These are phyloP conservation scores for Saccharomycopsis sp. DNA, from an alignment of 805 yeast species.

Conservation along the genomic window DNA sequence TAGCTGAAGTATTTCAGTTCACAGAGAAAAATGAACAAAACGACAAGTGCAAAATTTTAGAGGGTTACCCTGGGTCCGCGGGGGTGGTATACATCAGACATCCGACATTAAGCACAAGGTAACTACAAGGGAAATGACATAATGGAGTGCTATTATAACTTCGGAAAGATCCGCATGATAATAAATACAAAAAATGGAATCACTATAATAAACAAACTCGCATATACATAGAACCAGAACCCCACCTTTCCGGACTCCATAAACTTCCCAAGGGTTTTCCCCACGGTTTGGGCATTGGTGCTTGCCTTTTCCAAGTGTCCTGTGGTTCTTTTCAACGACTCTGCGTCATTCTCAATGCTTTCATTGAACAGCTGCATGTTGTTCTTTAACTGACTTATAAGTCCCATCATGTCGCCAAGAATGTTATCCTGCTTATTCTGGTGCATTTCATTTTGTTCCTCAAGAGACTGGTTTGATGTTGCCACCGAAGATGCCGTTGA, in stretches of 20 bases:
- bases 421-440: constrained; percentile 15
- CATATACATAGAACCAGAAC: constrained; percentile 20
- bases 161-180: neutral
- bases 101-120: too few relatives aligned
- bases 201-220: neutral
- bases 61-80: too few relatives aligned
- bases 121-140: too few relatives aligned
- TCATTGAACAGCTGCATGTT: constrained; percentile 16
- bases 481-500: neutral
- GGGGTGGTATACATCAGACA: too few relatives aligned
- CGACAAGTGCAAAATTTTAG: neutral
- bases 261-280: constrained; percentile 10
- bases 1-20: too few relatives aligned
- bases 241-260: constrained; percentile 14
- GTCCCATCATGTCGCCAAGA: constrained; percentile 17
- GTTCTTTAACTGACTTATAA: constrained; percentile 15
- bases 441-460: constrained; percentile 18
- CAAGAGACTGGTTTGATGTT: constrained; percentile 3
- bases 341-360: constrained; percentile 11
- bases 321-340: constrained; percentile 4
- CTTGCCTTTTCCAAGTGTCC: constrained; percentile 15
- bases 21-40: neutral
- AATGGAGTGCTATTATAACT: too few relatives aligned
- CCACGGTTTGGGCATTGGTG: constrained; percentile 9
- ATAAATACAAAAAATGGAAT: neutral